These are phyloP conservation scores for Tricholoma furcatifolium DNA, from an alignment of 768 basidiomycete genomes.

Conservation along the genomic window DNA sequence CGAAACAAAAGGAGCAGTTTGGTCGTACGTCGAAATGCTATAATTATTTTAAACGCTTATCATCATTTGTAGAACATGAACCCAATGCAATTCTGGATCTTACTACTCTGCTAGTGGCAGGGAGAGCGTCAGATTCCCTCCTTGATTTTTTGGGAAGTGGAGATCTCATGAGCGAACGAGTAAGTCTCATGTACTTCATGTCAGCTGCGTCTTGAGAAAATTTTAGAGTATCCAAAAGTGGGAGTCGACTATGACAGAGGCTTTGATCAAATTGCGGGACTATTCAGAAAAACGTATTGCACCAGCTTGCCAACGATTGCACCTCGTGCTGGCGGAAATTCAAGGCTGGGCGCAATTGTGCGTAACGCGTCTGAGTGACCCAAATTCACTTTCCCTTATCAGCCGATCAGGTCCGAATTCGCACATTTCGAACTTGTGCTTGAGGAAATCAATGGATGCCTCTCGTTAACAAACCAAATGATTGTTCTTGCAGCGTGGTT, in stretches of 20 bases:
- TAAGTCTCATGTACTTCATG: constrained; percentile 33
- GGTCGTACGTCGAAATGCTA: constrained; percentile 46
- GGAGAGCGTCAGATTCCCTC: constrained; percentile 68
- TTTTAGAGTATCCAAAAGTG: constrained; percentile 77
- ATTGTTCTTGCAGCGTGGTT: constrained; percentile 71
- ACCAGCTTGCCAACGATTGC: constrained; percentile 75
- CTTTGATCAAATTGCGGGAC: constrained; percentile 71
- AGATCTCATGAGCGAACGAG: constrained; percentile 82
- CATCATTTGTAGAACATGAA: constrained; percentile 45
- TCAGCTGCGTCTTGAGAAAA: background rate
- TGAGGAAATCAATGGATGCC: constrained; percentile 49
- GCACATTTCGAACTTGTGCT: constrained; percentile 51
- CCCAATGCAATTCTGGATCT: constrained; percentile 70
- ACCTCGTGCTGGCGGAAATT: constrained; percentile 75
- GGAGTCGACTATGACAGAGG: constrained; percentile 72
- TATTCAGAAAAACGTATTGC: constrained; percentile 66
- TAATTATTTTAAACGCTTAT: constrained; percentile 5
- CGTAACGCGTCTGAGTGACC: constrained; percentile 15
- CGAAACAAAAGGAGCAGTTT: constrained; percentile 63
- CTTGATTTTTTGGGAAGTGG: constrained; percentile 74
- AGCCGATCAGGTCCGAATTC: constrained; percentile 52
- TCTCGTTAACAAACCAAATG: constrained; percentile 52
- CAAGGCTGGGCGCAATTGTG: constrained; percentile 78
- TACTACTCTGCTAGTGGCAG: constrained; percentile 67
- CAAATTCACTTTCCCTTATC: constrained; percentile 6